A percentile compares a stretch with the other conserved stretches of the same genome.
These are phyloP conservation scores for Nephelium lappaceum DNA, from an alignment of 345 rosid genomes.

Conservation along the genomic window DNA sequence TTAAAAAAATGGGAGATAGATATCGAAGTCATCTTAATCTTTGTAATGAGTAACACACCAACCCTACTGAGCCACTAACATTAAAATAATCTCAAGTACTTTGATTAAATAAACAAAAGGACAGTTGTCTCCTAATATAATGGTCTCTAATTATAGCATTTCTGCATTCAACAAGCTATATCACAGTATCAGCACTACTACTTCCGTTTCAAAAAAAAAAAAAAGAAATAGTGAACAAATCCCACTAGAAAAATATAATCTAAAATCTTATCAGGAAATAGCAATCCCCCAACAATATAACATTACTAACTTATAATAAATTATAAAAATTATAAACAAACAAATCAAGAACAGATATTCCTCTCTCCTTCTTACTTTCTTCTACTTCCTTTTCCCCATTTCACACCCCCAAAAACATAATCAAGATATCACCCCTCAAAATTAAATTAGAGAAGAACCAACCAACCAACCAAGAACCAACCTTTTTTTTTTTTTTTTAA, in stretches of 20 bases:
- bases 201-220: constrained; percentile 14
- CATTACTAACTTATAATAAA: constrained; percentile 13
- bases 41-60: constrained; percentile 36
- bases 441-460: constrained; percentile 8
- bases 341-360: constrained; percentile 58
- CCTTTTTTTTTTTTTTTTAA: not conserved
- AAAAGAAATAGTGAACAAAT: constrained; percentile 34
- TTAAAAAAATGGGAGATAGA: constrained; percentile 21
- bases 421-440: constrained; percentile 21
- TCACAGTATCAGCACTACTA: constrained; percentile 19
- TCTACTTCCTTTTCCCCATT: constrained; percentile 37
- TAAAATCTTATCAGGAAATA: constrained; percentile 38
- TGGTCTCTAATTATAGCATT: constrained; percentile 28
- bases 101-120: constrained; percentile 22
- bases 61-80: constrained; percentile 25
- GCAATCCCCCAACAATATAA: constrained; percentile 30
- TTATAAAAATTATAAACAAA: constrained; percentile 50
- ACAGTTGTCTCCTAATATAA: constrained; percentile 20
- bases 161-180: constrained; percentile 5
- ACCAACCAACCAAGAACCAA: too few relatives aligned
- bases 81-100: constrained; percentile 26
- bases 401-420: constrained; percentile 41
- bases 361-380: not conserved
- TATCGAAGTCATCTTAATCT: constrained; percentile 30
- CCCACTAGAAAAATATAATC: constrained; percentile 31